These are phyloP conservation scores for Ophiorrhiza pumila DNA, from an alignment of 257 asterid species.

Conservation along the genomic window DNA sequence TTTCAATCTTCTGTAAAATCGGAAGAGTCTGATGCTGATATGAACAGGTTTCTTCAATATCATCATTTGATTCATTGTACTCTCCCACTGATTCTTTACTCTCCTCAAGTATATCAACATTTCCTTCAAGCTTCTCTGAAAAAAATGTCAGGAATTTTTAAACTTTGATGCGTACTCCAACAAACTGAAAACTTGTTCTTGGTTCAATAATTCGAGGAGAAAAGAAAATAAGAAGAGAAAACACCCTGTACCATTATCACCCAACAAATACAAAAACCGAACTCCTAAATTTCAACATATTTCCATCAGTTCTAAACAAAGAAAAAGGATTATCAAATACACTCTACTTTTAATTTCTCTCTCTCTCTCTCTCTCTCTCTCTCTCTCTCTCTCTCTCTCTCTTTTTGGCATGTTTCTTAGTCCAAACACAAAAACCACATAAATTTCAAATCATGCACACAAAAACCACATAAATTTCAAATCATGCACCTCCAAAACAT, in stretches of 20 bases:
- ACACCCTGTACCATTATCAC: neutral
- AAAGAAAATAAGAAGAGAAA: neutral
- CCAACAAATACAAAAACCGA: neutral
- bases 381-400: neutral
- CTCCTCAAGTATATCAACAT: conserved; percentile 28
- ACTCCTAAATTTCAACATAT: neutral
- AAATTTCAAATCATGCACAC: neutral
- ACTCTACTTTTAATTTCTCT: neutral
- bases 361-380: neutral
- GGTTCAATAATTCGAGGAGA: neutral
- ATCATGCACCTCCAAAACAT: neutral
- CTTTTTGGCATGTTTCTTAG: neutral
- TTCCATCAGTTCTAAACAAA: neutral
- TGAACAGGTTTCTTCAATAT: conserved; percentile 36
- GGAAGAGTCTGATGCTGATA: conserved; percentile 49
- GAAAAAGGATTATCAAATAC: neutral
- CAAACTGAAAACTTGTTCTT: neutral
- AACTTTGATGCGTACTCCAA: neutral
- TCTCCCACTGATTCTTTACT: conserved; percentile 34
- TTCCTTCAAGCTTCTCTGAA: conserved; percentile 42
- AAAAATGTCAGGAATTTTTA: conserved; percentile 11
- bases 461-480: too few species aligned
- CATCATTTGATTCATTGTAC: conserved; percentile 38
- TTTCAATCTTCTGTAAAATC: conserved; percentile 50
- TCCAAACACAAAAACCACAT: neutral